Conservation (phyloP, 2,329 filamentous ascomycete species). For the Apiospora arundinis region DNA sequence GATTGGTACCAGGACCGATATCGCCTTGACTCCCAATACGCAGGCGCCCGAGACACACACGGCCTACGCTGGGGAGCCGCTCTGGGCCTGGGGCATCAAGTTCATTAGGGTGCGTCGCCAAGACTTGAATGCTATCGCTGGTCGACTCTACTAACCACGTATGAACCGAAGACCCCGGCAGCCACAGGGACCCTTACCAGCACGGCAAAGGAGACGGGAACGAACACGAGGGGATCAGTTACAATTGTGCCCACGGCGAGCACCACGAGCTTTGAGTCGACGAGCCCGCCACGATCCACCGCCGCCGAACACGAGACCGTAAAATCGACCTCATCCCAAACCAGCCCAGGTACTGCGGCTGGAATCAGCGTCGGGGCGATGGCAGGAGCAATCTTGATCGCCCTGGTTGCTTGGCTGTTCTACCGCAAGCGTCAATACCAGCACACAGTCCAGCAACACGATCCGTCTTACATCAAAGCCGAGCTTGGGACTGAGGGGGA, state of each 20-base stretch:
- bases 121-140: background rate
- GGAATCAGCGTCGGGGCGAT: background rate
- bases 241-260: background rate
- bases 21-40: background rate
- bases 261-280: background rate
- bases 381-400: background rate
- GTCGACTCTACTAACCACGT: background rate
- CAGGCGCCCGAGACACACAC: background rate
- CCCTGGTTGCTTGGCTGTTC: background rate
- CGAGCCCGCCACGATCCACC: background rate
- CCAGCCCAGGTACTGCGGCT: background rate
- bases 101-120: slow-evolving; percentile 4
- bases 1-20: slow-evolving; percentile 1
- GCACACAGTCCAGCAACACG: background rate
- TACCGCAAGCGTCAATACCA: slow-evolving; percentile 7
- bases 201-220: slow-evolving; percentile 6
- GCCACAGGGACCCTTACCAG: background rate
- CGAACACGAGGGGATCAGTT: background rate
- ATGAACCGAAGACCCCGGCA: slow-evolving; percentile 5
- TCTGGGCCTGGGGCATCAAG: slow-evolving; percentile 8
- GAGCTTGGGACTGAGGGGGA: background rate
- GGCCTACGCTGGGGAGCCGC: background rate
- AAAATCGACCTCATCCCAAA: background rate
- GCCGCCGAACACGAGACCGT: too few relatives aligned
- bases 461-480: background rate